These are phyloP conservation scores for Hysterangium stoloniferum DNA, from an alignment of 768 basidiomycete species.

Conservation along the genomic window DNA sequence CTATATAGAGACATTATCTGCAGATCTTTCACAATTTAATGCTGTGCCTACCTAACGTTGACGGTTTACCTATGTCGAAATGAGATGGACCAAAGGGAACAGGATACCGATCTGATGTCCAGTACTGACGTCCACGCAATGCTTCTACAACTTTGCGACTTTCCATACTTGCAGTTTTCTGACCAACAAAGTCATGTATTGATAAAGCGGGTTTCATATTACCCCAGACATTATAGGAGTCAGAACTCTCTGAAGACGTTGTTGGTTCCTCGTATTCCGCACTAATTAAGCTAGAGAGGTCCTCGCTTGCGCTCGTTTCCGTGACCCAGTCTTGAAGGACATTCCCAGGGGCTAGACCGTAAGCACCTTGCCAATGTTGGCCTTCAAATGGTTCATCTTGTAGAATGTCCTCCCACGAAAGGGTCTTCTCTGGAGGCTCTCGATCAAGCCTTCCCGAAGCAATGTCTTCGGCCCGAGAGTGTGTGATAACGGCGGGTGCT, in stretches of 20 bases:
- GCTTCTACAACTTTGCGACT: conserved; percentile 50
- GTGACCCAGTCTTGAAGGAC: conserved; percentile 36
- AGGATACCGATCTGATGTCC: conserved; percentile 58
- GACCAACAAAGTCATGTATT: too few species aligned
- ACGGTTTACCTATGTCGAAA: conserved; percentile 64
- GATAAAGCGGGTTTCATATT: neutral
- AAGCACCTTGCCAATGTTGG: conserved; percentile 78
- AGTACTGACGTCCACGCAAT: conserved; percentile 60
- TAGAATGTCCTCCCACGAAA: conserved; percentile 77
- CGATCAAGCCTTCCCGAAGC: conserved; percentile 41
- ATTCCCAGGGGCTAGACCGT: conserved; percentile 43
- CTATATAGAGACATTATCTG: neutral
- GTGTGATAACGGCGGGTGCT: conserved; percentile 41
- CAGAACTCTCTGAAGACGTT: neutral
- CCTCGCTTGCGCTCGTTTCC: conserved; percentile 43
- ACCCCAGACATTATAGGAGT: neutral
- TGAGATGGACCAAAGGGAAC: conserved; percentile 33
- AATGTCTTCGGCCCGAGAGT: conserved; percentile 46
- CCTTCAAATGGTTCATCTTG: conserved; percentile 80
- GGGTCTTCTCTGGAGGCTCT: conserved; percentile 23
- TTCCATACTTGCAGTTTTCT: too few species aligned
- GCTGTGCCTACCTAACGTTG: conserved; percentile 52
- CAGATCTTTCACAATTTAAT: neutral
- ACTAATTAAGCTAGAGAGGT: neutral
- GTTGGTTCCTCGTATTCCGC: neutral